Percentiles rank a stretch among this genome's conserved stretches.
Conservation (phyloP, 495 filamentous ascomycete genomes). For the Durotheca rogersii region DNA sequence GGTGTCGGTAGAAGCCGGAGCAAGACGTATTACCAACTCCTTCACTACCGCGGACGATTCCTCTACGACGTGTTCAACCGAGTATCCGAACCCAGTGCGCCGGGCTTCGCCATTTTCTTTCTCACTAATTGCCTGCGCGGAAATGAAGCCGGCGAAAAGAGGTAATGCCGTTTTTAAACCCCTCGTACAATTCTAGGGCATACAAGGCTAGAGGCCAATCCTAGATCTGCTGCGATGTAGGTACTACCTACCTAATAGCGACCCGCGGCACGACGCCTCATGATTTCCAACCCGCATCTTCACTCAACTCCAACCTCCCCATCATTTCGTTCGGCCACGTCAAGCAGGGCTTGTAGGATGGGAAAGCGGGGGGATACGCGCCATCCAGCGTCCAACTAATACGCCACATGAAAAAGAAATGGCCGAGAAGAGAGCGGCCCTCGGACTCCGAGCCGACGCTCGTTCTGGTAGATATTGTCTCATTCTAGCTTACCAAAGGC, state of each 20-base stretch:
- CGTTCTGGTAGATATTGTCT: too few relatives aligned
- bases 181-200: too few relatives aligned
- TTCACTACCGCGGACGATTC: slow-evolving; percentile 6
- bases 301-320: too few relatives aligned
- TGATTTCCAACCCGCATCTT: background rate
- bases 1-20: slow-evolving; percentile 6
- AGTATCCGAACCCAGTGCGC: background rate
- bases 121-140: too few relatives aligned
- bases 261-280: background rate
- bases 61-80: background rate
- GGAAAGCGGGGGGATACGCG: background rate
- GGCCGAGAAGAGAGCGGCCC: too few relatives aligned
- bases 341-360: background rate
- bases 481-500: too few relatives aligned
- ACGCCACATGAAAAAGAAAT: too few relatives aligned
- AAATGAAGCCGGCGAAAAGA: background rate
- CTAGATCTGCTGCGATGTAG: too few relatives aligned
- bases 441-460: too few relatives aligned
- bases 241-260: background rate
- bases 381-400: background rate
- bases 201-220: too few relatives aligned
- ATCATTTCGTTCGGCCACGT: background rate
- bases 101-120: too few relatives aligned
- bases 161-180: background rate
- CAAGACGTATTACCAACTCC: slow-evolving; percentile 8